Conservation (phyloP, 1,139 yeast species). For the Hemisphaericaspora lyxosophila region DNA sequence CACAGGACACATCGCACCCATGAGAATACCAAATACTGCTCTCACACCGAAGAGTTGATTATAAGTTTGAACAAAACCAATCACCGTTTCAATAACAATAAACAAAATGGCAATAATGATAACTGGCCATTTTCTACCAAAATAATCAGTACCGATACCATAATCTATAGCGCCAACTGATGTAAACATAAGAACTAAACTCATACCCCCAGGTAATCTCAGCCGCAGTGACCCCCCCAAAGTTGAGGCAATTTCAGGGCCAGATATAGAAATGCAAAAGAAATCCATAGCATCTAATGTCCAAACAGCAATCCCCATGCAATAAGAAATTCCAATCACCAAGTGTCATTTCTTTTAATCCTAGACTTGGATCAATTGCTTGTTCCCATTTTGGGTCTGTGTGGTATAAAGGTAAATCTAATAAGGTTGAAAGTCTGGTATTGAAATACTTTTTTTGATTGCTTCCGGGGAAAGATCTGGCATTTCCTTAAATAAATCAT, state of each 20-base stretch:
- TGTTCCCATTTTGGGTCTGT: slow-evolving; percentile 16
- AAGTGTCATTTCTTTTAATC: slow-evolving; percentile 27
- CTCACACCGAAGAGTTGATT: slow-evolving; percentile 65
- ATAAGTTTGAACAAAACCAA: slow-evolving; percentile 68
- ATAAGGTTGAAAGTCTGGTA: slow-evolving; percentile 26
- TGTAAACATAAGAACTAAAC: slow-evolving; percentile 74
- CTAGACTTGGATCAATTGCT: slow-evolving; percentile 33
- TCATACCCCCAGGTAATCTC: slow-evolving; percentile 78
- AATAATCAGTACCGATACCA: slow-evolving; percentile 65
- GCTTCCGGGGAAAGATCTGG: slow-evolving; percentile 27
- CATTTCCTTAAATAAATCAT: slow-evolving; percentile 19
- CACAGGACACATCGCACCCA: slow-evolving; percentile 41
- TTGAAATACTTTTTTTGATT: slow-evolving; percentile 23
- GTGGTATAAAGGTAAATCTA: slow-evolving; percentile 20
- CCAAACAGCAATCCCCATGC: slow-evolving; percentile 70
- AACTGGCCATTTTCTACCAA: slow-evolving; percentile 74
- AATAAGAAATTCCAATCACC: slow-evolving; percentile 57
- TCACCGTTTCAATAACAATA: slow-evolving; percentile 64
- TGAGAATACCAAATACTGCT: slow-evolving; percentile 38
- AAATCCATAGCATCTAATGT: slow-evolving; percentile 80
- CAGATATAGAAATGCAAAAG: slow-evolving; percentile 66
- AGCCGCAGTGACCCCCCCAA: slow-evolving; percentile 49
- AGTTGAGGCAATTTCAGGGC: slow-evolving; percentile 52
- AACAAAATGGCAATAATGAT: slow-evolving; percentile 53
- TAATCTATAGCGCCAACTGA: slow-evolving; percentile 76